Evolutionary conservation across 2,329 filamentous ascomycete species (phyloP).

Genomic region (Colletotrichum siamense): DNA sequence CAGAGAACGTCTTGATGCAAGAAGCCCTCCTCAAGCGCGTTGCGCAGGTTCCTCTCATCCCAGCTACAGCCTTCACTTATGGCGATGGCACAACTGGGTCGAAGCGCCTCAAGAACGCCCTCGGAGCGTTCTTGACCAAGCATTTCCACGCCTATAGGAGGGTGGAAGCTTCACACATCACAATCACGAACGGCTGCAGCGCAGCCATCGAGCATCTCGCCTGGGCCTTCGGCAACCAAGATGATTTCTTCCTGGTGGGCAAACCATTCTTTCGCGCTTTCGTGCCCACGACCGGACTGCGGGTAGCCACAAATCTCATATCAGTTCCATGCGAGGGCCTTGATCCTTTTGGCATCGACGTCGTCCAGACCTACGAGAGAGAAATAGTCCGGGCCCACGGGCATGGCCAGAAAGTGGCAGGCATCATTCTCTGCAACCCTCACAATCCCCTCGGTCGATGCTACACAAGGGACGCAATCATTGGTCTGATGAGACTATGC

Average conservation of each 20-base stretch:
- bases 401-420: not conserved
- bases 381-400: not conserved
- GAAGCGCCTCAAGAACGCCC: not conserved
- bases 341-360: not conserved
- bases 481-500: not conserved
- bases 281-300: slow-evolving; percentile 45
- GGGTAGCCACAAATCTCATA: slow-evolving; percentile 36
- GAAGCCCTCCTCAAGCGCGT: slow-evolving; percentile 24
- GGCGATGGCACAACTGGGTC: not conserved
- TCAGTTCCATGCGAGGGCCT: not conserved
- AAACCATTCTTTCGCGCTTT: slow-evolving; percentile 54
- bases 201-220: slow-evolving; percentile 44
- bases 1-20: slow-evolving; percentile 60
- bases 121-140: not conserved
- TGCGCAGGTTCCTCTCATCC: not conserved
- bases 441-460: not conserved
- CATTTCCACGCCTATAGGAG: slow-evolving; percentile 25
- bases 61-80: not conserved
- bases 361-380: not conserved
- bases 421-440: not conserved
- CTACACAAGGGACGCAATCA: not conserved
- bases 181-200: slow-evolving; percentile 44
- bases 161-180: slow-evolving; percentile 37
- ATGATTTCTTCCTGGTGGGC: slow-evolving; percentile 33
- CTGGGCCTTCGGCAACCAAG: slow-evolving; percentile 37